Evolutionary conservation across 805 yeast genomes (phyloP), one percentile per base, ranked within the genome.

Genomic region (Sporopachydermia quercuum): DNA sequence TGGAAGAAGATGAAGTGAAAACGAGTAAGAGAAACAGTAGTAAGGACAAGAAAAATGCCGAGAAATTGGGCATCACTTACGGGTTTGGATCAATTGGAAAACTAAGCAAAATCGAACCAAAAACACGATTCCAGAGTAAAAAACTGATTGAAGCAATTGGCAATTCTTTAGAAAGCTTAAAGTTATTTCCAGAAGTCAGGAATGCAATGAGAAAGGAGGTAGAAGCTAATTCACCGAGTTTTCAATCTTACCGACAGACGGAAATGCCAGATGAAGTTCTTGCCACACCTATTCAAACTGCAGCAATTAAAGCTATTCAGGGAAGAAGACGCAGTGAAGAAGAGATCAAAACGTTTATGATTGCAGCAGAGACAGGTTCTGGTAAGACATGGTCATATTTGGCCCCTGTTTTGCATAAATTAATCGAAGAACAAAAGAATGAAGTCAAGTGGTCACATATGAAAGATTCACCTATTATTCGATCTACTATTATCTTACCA

Each of bases 291-390:
- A 81, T 89, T 35, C 98, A 89, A 58, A 66, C 73, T 3, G 78
- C 87, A 4, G 78, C 91, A 3, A 71, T 83, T 35, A 67, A 72
- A 47, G 66, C 74, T 18, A 68, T 74, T 39, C 56, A 70, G 3
- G 59, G 68, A 35, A 53, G 62, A 16, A 50, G 56, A 3, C 46
- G 48, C 38, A 48, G 51, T 34, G 42, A 50, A 15, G 57, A 55
- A 4, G 60, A 65, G 43, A 49, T 76, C 38, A 74, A 76, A 47
- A 69, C 78, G 1, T 84, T 74, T 62, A 74, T 91, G 2, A 57
- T 89, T 40, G 96, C 97, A 1, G 95, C 96, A 2, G 97, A 91
- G 55, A 89, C 98, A 0, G 98, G 98, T 0, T 80, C 94, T 0
- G 98, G 98, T 5, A 89, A 89, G 54, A 89, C 98, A 0, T 76